Evolutionary conservation across 2,329 filamentous ascomycete genomes (phyloP), one percentile per base, ranked within the genome.

Genomic region (Diaporthe sp.): DNA sequence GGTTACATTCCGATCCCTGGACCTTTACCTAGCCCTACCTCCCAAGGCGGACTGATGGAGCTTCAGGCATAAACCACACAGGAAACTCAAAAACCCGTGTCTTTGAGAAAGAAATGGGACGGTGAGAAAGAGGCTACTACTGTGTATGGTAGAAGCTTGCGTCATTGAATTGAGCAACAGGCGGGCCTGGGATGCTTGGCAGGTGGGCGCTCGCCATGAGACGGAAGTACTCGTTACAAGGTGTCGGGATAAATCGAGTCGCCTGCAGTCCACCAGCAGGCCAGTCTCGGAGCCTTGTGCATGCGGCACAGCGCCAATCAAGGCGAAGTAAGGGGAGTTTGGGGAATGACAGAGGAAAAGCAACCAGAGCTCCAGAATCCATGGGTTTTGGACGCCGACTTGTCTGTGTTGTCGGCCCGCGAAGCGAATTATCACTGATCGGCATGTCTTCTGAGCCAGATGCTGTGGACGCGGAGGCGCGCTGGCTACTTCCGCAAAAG

Each of bases 1-100:
- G 25, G 63, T 53, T 68, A 53, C 63, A 68, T 68, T 39, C 63
- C 63, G 63, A 68, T 68, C 44, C 63, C 63, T 66, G 63, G 35
- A 51, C 44, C 44, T 66, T 66, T 22, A 53, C 63, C 63, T 68
- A 66, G 63, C 63, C 63, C 19, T 66, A 66, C 63, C 50, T 66
- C 30, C 63, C 44, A 51, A 35, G 63, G 59, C 59, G 39, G 39
- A 47, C 39, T 44, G 59, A 27, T 47, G 39, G 44, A 66, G 44
- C 63, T 66, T 37, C 22, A 51, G 47, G 63, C 44, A 42, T 51
- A 32, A 10, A 65, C 42, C 30, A 65, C 42, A 12, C 61, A 10
- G 42, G 35, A 42, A 50, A 50, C 42, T 15, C 8, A 47, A 22
- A 32, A 65, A n/a, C 63, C 51, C 32, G n/a, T 37, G 22, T 39